Evolutionary conservation across 2,329 filamentous ascomycete species (phyloP), one percentile per base, ranked within the genome.

Genomic region (Fusarium denticulatum): DNA sequence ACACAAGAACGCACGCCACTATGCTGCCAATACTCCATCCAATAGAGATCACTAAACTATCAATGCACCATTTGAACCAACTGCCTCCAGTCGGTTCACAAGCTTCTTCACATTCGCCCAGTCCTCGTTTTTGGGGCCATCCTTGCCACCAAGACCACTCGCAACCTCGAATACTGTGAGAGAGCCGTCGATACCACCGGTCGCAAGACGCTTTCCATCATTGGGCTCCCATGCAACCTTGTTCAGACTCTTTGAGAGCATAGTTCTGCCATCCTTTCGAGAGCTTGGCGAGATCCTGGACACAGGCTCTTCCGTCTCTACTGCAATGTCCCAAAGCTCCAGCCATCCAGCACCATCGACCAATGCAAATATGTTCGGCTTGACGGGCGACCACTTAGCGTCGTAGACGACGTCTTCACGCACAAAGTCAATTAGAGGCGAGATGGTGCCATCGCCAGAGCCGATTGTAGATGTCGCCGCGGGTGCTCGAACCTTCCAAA

Each of bases 381-480:
- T 96, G 73, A 96, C 90, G 0, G 96, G 96, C 20, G 94, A 97
- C 97, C 97, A 99, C 60, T 92, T 92, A 6, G 94, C 95, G 81
- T 98, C 96, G 83, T 99, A 99, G 58, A 99, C 95, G 26, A 98
- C 92, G 78, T 99, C 97, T 83, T 99, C 97, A 61, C 96, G 92
- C 26, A 93, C 92, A 79, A 99, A 94, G 73, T 98, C 95, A 18
- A 98, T 88, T 32, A 99, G 86, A 0, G 96, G 96, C 6, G 88
- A 83, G 36, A 96, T 91, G 39, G 83, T 81, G 46, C 86, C 84
- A 72, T 89, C 86, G 75, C 86, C 75, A 30, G 84, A 82, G 18
- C 85, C 87, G 32, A 87, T 86, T 1, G 92, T 92, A 22, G 90
- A 90, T 9, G 90, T 92, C 6, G 92, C 92, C 1, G 93, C 92